phyloP scores from a whole-genome alignment of 2,329 filamentous ascomycete genomes.

The Penicillium palitans region DNA sequence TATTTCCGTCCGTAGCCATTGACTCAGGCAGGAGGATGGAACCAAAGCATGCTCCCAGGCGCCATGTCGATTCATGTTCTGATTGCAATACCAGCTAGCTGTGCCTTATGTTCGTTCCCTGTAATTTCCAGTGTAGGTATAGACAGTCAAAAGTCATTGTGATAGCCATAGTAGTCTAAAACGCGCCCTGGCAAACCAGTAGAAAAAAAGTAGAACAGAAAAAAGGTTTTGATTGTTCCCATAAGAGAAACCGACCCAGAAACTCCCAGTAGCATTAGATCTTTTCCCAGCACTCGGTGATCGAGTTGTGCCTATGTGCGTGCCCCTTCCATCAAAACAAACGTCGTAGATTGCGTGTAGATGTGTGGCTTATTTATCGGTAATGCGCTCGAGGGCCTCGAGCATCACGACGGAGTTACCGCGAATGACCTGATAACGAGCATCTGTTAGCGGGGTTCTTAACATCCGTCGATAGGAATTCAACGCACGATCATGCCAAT shows the following conservation, averaged over 20 bases:
- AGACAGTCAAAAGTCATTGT: background rate
- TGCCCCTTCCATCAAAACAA: slow-evolving; percentile 15
- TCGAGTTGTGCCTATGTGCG: slow-evolving; percentile 13
- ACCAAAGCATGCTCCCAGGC: slow-evolving; percentile 18
- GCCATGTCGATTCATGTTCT: slow-evolving; percentile 9
- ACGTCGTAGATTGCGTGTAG: slow-evolving; percentile 16
- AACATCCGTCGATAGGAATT: background rate
- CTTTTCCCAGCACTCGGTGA: slow-evolving; percentile 22
- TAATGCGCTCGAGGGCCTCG: slow-evolving; percentile 58
- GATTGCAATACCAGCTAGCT: slow-evolving; percentile 14
- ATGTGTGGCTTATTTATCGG: slow-evolving; percentile 39
- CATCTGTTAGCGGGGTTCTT: slow-evolving; percentile 10
- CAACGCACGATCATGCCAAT: slow-evolving; percentile 84
- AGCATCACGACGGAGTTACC: slow-evolving; percentile 99
- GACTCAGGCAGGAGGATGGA: slow-evolving; percentile 1
- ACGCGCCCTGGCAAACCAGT: slow-evolving; percentile 3
- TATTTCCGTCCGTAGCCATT: slow-evolving; percentile 12
- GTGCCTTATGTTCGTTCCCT: background rate
- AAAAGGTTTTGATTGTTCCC: slow-evolving; percentile 35
- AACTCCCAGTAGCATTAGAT: slow-evolving; percentile 40
- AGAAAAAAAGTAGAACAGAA: slow-evolving; percentile 15
- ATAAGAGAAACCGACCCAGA: slow-evolving; percentile 38
- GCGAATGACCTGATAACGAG: slow-evolving; percentile 70
- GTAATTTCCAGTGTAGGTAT: background rate
- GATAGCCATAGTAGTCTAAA: slow-evolving; percentile 5